These are phyloP conservation scores for Galerina marginata DNA, from an alignment of 768 basidiomycete genomes.

Conservation along the genomic window DNA sequence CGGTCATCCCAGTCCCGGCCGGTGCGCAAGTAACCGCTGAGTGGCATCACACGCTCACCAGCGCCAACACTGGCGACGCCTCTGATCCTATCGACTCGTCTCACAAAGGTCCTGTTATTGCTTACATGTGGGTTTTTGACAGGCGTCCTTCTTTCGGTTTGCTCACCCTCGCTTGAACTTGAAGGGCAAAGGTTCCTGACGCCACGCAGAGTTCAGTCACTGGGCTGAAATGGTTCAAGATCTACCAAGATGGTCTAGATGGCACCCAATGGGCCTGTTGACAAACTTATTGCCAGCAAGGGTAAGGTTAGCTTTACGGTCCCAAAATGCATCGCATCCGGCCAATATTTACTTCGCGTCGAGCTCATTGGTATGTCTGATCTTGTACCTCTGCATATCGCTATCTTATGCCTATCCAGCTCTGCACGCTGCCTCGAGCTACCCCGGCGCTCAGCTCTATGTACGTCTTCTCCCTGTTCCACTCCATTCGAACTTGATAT, in stretches of 20 bases:
- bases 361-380: slow-evolving; percentile 22
- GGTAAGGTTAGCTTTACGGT: slow-evolving; percentile 25
- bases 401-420: slow-evolving; percentile 30
- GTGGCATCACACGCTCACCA: slow-evolving; percentile 54
- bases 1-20: slow-evolving; percentile 54
- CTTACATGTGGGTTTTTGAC: slow-evolving; percentile 49
- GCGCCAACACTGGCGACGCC: slow-evolving; percentile 45
- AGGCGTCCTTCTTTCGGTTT: background rate
- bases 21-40: slow-evolving; percentile 60
- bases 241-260: slow-evolving; percentile 22
- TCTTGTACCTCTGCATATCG: background rate
- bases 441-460: slow-evolving; percentile 62
- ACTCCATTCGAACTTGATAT: background rate
- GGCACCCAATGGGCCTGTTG: slow-evolving; percentile 24
- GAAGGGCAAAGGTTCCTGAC: slow-evolving; percentile 48
- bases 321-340: slow-evolving; percentile 23
- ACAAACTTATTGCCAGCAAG: slow-evolving; percentile 22
- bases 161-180: background rate
- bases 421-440: slow-evolving; percentile 47
- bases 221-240: slow-evolving; percentile 25
- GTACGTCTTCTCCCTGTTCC: slow-evolving; percentile 29
- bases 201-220: slow-evolving; percentile 45
- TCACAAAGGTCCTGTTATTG: slow-evolving; percentile 59
- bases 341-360: slow-evolving; percentile 26
- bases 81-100: slow-evolving; percentile 53